These are phyloP conservation scores for Hypholoma fasciculare DNA, from an alignment of 768 basidiomycete genomes.

Conservation along the genomic window DNA sequence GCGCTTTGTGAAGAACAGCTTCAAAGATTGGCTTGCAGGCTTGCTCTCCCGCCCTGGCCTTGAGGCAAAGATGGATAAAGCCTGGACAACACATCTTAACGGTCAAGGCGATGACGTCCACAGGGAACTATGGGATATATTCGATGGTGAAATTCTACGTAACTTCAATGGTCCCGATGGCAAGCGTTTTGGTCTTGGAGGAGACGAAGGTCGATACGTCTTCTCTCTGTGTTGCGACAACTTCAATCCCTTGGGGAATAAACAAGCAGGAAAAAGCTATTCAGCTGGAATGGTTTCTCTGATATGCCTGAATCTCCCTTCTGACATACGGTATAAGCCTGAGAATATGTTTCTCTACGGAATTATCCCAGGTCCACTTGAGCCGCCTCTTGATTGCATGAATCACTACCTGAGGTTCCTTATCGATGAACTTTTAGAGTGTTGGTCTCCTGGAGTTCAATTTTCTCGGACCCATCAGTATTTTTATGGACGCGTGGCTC, in stretches of 20 bases:
- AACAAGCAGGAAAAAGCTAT: background rate
- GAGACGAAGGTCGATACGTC: background rate
- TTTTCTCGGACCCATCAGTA: background rate
- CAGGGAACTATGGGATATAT: background rate
- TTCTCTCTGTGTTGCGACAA: background rate
- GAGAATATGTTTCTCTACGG: constrained; percentile 1
- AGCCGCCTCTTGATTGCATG: background rate
- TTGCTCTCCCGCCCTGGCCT: background rate
- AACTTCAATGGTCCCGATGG: background rate
- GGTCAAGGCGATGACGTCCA: background rate
- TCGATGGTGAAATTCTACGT: constrained; percentile 1
- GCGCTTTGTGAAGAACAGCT: background rate
- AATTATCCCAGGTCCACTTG: background rate
- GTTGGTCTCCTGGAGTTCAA: background rate
- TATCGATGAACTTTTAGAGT: background rate
- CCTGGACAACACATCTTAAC: background rate
- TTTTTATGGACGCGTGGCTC: background rate
- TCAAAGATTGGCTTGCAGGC: constrained; percentile 6
- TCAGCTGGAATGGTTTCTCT: background rate
- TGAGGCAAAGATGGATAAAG: background rate
- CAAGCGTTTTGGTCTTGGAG: background rate
- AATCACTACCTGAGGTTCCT: background rate
- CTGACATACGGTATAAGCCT: background rate
- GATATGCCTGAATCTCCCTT: background rate
- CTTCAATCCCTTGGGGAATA: constrained; percentile 1